phyloP scores from a whole-genome alignment of 768 basidiomycete species.

The Pleurotus platypus region DNA sequence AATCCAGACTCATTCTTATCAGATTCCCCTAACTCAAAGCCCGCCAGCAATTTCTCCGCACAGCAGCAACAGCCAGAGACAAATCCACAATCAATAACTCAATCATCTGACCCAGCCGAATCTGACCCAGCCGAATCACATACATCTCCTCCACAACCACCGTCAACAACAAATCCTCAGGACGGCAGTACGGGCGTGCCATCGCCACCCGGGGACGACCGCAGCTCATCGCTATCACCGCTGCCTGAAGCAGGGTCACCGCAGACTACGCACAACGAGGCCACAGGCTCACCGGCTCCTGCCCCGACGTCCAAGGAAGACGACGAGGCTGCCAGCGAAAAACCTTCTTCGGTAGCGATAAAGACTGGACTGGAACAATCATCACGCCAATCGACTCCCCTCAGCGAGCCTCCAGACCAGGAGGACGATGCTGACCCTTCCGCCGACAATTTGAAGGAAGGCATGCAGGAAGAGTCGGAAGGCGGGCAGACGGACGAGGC shows the following conservation, averaged over 20 bases:
- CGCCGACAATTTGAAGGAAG: constrained; percentile 4
- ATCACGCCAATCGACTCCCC: constrained; percentile 65
- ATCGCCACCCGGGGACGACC: constrained; percentile 27
- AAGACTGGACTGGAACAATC: constrained; percentile 18
- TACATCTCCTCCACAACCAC: constrained; percentile 16
- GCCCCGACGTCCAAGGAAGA: constrained; percentile 25
- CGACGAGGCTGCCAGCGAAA: constrained; percentile 22
- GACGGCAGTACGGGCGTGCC: constrained; percentile 25
- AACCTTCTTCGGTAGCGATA: constrained; percentile 20
- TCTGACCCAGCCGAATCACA: constrained; percentile 16
- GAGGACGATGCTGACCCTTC: constrained; percentile 8
- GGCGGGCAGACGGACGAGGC: neutral
- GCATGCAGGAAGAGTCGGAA: constrained; percentile 4
- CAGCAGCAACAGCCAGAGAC: neutral
- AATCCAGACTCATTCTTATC: constrained; percentile 9
- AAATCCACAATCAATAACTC: neutral
- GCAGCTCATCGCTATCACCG: constrained; percentile 56
- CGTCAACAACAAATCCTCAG: constrained; percentile 18
- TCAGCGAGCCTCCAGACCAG: constrained; percentile 49
- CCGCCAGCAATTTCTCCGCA: constrained; percentile 13
- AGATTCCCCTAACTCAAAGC: constrained; percentile 12
- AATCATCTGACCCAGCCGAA: neutral
- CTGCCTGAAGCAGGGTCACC: constrained; percentile 43
- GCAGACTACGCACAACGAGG: constrained; percentile 13
- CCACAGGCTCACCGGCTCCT: constrained; percentile 1